These are phyloP conservation scores for Pugionium dolabratum DNA, from an alignment of 345 rosid genomes.

Conservation along the genomic window DNA sequence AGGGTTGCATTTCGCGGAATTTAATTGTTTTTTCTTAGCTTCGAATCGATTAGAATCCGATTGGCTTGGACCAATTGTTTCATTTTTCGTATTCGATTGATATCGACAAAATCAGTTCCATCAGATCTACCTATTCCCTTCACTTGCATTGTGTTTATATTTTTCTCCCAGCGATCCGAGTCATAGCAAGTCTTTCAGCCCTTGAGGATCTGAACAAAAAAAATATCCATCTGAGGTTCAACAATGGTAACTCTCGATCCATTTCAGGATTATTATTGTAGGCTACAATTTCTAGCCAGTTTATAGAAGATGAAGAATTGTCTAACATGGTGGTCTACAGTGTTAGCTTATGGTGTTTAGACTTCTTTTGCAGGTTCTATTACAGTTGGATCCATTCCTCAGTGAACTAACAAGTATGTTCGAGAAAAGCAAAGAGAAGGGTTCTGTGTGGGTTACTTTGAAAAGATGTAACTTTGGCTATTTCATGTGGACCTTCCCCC, in stretches of 20 bases:
- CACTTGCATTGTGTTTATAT: constrained; percentile 32
- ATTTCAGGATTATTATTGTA: background rate
- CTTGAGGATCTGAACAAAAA: constrained; percentile 21
- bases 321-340: background rate
- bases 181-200: background rate
- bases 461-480: constrained; percentile 65
- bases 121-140: constrained; percentile 28
- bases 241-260: constrained; percentile 37
- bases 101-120: background rate
- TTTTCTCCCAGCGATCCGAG: constrained; percentile 18
- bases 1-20: background rate
- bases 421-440: constrained; percentile 73
- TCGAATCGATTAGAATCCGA: constrained; percentile 17
- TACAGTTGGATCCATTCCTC: constrained; percentile 86
- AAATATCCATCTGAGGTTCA: constrained; percentile 5
- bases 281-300: too few species aligned
- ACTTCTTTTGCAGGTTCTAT: constrained; percentile 50
- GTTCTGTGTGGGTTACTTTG: constrained; percentile 92
- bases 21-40: background rate
- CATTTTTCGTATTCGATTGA: constrained; percentile 12
- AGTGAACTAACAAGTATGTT: constrained; percentile 91
- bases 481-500: background rate
- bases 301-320: background rate
- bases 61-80: background rate
- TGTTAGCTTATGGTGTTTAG: background rate